Conservation (phyloP, 1,284 basidiomycete species). For the Mycena sp. region DNA sequence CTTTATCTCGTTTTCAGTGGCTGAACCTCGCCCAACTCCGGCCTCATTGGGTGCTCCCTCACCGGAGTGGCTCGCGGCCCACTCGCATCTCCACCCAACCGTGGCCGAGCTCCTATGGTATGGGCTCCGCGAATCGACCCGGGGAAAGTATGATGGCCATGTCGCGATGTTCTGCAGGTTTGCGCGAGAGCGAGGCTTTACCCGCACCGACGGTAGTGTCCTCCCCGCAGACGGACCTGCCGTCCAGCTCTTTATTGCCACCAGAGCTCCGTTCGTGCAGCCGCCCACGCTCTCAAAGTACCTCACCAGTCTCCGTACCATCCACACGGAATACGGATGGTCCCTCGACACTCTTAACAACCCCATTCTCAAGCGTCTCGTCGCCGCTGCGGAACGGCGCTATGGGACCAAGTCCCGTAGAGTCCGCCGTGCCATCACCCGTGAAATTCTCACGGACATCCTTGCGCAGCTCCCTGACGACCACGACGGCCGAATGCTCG, state of each 20-base stretch:
- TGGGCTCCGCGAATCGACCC: too few relatives aligned
- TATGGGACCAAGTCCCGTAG: not conserved
- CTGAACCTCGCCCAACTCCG: too few relatives aligned
- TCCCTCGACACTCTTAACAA: constrained; percentile 3
- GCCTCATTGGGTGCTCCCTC: too few relatives aligned
- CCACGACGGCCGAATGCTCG: constrained; percentile 12
- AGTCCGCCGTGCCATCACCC: constrained; percentile 1
- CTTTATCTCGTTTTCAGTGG: too few relatives aligned
- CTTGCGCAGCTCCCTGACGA: constrained; percentile 13
- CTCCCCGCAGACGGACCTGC: constrained; percentile 1
- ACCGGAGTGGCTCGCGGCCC: too few relatives aligned
- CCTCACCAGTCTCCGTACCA: constrained; percentile 7
- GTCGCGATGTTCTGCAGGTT: too few relatives aligned
- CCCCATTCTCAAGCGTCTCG: constrained; percentile 11
- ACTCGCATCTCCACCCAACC: too few relatives aligned
- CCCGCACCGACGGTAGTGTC: constrained; percentile 7
- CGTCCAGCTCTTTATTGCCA: constrained; percentile 4
- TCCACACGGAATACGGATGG: constrained; percentile 9
- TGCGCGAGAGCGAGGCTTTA: not conserved
- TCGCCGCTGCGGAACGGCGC: constrained; percentile 4
- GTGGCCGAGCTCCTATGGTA: too few relatives aligned
- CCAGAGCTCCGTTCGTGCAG: not conserved
- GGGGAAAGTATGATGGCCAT: too few relatives aligned
- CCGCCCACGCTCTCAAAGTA: not conserved
- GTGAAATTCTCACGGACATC: constrained; percentile 15